Evolutionary conservation across 2,329 filamentous ascomycete species (phyloP), one percentile per base, ranked within the genome.

Genomic region (Helicocarpus griseus): DNA sequence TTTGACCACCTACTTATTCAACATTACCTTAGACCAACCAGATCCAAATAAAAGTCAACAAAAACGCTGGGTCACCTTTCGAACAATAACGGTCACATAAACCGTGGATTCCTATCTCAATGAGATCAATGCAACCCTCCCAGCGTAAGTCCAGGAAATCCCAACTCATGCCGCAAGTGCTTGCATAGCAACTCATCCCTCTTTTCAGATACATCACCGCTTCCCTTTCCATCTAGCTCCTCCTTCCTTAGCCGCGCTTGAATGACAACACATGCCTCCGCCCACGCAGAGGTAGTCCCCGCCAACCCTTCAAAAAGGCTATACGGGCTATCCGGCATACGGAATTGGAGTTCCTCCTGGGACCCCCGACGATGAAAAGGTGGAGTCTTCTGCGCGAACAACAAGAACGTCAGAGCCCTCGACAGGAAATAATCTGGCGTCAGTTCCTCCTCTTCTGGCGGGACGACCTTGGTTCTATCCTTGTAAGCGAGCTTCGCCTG

Each of bases 251-350:
- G 43, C 33, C 62, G 61, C 5, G 62, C 62, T 47, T 64, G 58
- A 40, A 71, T 60, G 9, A 63, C 58, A 4, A 64, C 62, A 39
- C 66, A 71, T 4, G 68, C 61, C 26, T 72, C 69, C 17, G 67
- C 62, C 70, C 70, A 73, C 4, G 69, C 69, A 53, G 67, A 69
- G 2, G 71, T 43, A 29, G 62, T 69, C 1, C 70, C 70, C 1
- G 69, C 58, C 7, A 73, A 57, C 1, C 70, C 70, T 48, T 73
- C 69, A 22, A 65, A 69, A 17, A 71, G 58, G 28, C 63, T 64
- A 48, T 65, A 71, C 5, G 70, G 68, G 19, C 61, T 61, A 58
- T 72, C 69, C 1, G 69, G 69, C 59, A 67, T 61, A n/a, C 69
- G 67, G 43, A 69, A 72, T 60, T 58, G 2, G 54, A 56, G 5